phyloP scores from a whole-genome alignment of 805 yeast species.

The Lachancea meyersii region DNA sequence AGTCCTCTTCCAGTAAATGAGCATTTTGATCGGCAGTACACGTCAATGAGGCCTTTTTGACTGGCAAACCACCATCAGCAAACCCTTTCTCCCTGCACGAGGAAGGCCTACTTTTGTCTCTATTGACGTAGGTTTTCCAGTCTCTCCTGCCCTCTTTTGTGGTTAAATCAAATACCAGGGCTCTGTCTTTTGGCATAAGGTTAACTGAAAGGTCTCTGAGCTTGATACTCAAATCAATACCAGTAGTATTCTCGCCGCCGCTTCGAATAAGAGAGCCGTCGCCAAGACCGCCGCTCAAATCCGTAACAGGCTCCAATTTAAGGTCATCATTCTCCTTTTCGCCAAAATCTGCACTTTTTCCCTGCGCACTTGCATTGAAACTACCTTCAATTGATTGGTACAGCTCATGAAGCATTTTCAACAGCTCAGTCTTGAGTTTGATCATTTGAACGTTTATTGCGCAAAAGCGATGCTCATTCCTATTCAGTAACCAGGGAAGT shows the following conservation, averaged over 20 bases:
- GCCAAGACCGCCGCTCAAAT: not conserved
- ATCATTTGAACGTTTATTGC: not conserved
- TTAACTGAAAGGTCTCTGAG: conserved; percentile 9
- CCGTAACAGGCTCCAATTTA: not conserved
- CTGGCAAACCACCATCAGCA: not conserved
- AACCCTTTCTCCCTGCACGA: not conserved
- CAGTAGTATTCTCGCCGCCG: not conserved
- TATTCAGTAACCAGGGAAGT: not conserved
- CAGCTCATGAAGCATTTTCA: not conserved
- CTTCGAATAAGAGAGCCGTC: not conserved
- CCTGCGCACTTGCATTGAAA: not conserved
- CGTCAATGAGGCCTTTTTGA: not conserved
- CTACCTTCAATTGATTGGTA: not conserved
- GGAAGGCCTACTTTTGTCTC: not conserved
- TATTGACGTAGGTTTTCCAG: conserved; percentile 9
- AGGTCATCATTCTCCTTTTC: not conserved
- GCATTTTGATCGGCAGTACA: not conserved
- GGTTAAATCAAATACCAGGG: conserved; percentile 11
- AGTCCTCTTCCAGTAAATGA: not conserved
- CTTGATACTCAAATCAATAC: not conserved
- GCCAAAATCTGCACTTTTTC: not conserved
- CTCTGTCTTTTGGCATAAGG: conserved; percentile 6
- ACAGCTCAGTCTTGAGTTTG: not conserved
- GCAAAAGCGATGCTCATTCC: not conserved
- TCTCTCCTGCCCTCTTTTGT: conserved; percentile 11